Conservation (phyloP, 129 eudicot genomes). For the Glebionis coronaria region DNA sequence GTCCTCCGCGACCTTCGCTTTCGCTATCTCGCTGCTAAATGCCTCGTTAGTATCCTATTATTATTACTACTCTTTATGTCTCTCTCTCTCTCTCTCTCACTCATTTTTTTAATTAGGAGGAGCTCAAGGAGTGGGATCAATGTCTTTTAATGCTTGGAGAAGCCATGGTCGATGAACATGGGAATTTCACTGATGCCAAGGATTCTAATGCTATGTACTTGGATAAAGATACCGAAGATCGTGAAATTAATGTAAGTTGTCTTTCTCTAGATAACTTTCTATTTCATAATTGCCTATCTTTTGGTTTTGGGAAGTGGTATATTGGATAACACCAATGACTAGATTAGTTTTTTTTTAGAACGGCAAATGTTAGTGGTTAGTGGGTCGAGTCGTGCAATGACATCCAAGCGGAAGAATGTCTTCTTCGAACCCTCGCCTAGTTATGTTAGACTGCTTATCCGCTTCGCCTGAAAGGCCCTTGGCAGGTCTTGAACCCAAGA, state of each 20-base stretch:
- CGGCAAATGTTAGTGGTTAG: too few relatives aligned
- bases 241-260: conserved; percentile 78
- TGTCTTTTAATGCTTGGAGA: conserved; percentile 95
- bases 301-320: conserved; percentile 15
- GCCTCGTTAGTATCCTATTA: conserved; percentile 75
- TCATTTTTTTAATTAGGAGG: too few relatives aligned
- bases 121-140: conserved; percentile 96
- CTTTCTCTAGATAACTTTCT: neutral
- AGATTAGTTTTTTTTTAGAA: too few relatives aligned
- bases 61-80: too few relatives aligned
- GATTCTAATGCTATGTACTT: conserved; percentile 71
- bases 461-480: too few relatives aligned
- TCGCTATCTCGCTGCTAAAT: conserved; percentile 92
- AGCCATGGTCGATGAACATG: conserved; percentile 87
- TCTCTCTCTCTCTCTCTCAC: too few relatives aligned
- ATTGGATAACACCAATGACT: neutral
- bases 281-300: neutral
- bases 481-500: too few relatives aligned
- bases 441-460: too few relatives aligned
- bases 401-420: too few relatives aligned
- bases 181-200: conserved; percentile 73
- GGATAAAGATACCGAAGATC: conserved; percentile 94
- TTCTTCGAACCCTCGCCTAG: too few relatives aligned
- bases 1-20: conserved; percentile 91
- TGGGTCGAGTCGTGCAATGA: too few relatives aligned